A percentile compares a stretch with the other conserved stretches of the same genome.
Conservation (phyloP, 805 yeast species). For the Jamesozyma jinghongensis region DNA sequence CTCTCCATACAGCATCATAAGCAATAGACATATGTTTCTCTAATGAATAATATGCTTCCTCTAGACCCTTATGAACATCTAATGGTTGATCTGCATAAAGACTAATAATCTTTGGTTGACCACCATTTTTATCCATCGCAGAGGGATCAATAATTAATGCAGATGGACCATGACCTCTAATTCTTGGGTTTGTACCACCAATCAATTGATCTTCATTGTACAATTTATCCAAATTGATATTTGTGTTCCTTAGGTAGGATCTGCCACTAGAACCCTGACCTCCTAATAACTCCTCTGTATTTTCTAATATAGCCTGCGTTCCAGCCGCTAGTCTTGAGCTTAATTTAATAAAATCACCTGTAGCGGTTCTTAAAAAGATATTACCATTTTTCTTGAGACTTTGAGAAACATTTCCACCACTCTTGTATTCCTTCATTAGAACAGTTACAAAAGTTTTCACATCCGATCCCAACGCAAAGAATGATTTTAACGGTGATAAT, state of each 20-base stretch:
- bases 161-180: constrained; percentile 22
- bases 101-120: constrained; percentile 42
- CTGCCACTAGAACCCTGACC: constrained; percentile 58
- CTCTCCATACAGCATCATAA: constrained; percentile 47
- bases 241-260: constrained; percentile 7
- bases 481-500: constrained; percentile 67
- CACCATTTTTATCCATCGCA: constrained; percentile 6
- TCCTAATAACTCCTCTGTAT: constrained; percentile 69
- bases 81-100: constrained; percentile 80
- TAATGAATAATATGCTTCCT: constrained; percentile 63
- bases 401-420: constrained; percentile 55
- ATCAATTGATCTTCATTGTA: constrained; percentile 30
- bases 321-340: constrained; percentile 86
- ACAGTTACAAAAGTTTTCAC: constrained; percentile 62
- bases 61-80: constrained; percentile 60
- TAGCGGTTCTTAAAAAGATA: constrained; percentile 65
- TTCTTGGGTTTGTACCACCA: constrained; percentile 29
- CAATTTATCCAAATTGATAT: constrained; percentile 16
- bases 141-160: constrained; percentile 24
- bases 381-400: constrained; percentile 68
- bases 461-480: constrained; percentile 72
- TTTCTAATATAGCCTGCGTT: constrained; percentile 71
- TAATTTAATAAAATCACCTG: constrained; percentile 68
- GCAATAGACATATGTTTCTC: constrained; percentile 63
- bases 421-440: constrained; percentile 64